phyloP scores from a whole-genome alignment of 2,329 filamentous ascomycete genomes.

The Xylariaceae sp. region DNA sequence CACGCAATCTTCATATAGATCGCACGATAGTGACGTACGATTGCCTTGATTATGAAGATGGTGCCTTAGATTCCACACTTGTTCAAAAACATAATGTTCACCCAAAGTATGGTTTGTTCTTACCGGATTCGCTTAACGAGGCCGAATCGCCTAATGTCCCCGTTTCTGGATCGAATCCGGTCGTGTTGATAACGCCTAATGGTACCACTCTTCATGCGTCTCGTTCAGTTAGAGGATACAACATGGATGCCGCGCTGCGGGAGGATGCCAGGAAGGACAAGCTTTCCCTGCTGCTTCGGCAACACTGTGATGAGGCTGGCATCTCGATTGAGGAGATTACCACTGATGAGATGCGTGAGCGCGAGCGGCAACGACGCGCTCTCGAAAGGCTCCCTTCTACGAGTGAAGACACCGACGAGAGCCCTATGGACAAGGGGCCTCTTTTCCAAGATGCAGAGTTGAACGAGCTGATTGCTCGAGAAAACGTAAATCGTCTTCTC shows the following conservation, averaged over 20 bases:
- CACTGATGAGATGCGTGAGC: constrained; percentile 40
- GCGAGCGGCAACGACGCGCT: constrained; percentile 34
- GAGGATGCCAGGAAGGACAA: constrained; percentile 32
- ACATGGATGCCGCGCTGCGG: constrained; percentile 39
- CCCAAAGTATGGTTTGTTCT: constrained; percentile 59
- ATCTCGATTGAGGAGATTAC: constrained; percentile 37
- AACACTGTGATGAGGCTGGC: constrained; percentile 32
- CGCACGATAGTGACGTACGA: constrained; percentile 60
- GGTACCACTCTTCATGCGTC: constrained; percentile 57
- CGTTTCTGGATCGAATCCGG: constrained; percentile 53
- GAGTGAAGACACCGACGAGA: constrained; percentile 25
- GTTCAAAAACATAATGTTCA: constrained; percentile 58
- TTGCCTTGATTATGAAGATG: constrained; percentile 52
- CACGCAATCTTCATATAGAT: constrained; percentile 60
- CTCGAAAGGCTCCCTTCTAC: constrained; percentile 26
- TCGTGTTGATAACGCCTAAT: constrained; percentile 56
- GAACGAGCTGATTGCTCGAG: constrained; percentile 18
- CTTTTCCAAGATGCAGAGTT: not conserved
- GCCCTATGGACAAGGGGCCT: constrained; percentile 2
- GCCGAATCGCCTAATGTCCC: constrained; percentile 47
- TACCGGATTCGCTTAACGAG: constrained; percentile 55
- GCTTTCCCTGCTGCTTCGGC: constrained; percentile 28
- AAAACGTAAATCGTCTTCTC: constrained; percentile 26
- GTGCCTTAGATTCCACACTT: constrained; percentile 57
- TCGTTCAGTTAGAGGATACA: constrained; percentile 43